These are phyloP conservation scores for Schwanniomyces yamadae DNA, from an alignment of 805 yeast genomes.

Conservation along the genomic window DNA sequence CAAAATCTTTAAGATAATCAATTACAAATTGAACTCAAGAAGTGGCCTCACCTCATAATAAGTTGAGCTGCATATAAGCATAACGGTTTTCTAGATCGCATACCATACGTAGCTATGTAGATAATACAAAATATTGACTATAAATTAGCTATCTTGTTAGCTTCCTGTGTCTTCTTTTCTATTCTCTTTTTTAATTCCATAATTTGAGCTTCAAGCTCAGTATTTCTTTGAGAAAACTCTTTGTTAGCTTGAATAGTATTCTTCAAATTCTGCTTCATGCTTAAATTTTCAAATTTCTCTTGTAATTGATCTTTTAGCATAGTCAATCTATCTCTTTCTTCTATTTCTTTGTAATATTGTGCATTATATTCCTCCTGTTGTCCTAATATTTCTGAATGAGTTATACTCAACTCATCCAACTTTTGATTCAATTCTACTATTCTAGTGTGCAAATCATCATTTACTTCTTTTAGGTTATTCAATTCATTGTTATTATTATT, in stretches of 20 bases:
- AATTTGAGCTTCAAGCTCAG: slow-evolving; percentile 35
- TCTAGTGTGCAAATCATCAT: slow-evolving; percentile 29
- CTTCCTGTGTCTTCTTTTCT: slow-evolving; percentile 26
- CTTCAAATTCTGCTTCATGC: slow-evolving; percentile 37
- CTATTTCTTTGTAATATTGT: slow-evolving; percentile 2
- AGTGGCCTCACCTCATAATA: too few species aligned
- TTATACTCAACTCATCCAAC: slow-evolving; percentile 27
- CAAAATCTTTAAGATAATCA: not conserved
- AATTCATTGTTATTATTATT: slow-evolving; percentile 39
- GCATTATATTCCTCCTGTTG: slow-evolving; percentile 33
- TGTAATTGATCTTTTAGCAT: slow-evolving; percentile 16
- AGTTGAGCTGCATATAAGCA: too few species aligned
- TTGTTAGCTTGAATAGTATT: slow-evolving; percentile 41
- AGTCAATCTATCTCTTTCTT: slow-evolving; percentile 17
- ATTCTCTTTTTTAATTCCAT: slow-evolving; percentile 21
- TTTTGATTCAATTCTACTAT: slow-evolving; percentile 27
- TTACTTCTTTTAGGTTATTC: slow-evolving; percentile 35
- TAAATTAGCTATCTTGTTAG: slow-evolving; percentile 11
- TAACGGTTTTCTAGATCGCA: too few species aligned
- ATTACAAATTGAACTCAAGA: not conserved
- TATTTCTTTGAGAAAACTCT: slow-evolving; percentile 34
- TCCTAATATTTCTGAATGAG: slow-evolving; percentile 35
- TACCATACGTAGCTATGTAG: too few species aligned
- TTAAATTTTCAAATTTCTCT: slow-evolving; percentile 27
- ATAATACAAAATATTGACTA: too few species aligned